phyloP scores from a whole-genome alignment of 2,329 filamentous ascomycete species.

The Daldinia eschscholtzii region DNA sequence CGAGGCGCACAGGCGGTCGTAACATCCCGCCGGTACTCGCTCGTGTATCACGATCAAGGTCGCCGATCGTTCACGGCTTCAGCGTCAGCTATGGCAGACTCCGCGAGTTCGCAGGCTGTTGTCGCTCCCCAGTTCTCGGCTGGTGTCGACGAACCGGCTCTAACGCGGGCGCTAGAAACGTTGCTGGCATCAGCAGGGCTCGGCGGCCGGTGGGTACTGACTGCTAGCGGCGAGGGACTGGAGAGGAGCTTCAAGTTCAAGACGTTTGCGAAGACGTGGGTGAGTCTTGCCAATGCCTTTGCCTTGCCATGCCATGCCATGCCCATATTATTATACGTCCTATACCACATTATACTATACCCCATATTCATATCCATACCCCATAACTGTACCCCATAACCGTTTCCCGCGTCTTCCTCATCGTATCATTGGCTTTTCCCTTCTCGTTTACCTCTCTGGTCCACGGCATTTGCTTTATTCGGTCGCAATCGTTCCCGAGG shows the following conservation, averaged over 20 bases:
- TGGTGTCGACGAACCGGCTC: conserved; percentile 58
- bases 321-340: background rate
- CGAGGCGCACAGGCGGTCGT: conserved; percentile 20
- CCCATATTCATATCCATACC: background rate
- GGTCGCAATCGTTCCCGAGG: conserved; percentile 14
- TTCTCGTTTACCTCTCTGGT: conserved; percentile 13
- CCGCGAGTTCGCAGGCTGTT: conserved; percentile 15
- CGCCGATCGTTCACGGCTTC: conserved; percentile 35
- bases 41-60: conserved; percentile 18
- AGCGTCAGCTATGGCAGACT: conserved; percentile 24
- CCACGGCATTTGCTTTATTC: conserved; percentile 27
- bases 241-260: conserved; percentile 74
- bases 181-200: conserved; percentile 51
- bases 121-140: conserved; percentile 57
- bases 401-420: background rate
- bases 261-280: conserved; percentile 75
- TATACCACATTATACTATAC: background rate
- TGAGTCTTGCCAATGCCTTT: conserved; percentile 52
- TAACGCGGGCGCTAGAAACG: conserved; percentile 54
- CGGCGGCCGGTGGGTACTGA: conserved; percentile 64
- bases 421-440: conserved; percentile 19
- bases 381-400: background rate
- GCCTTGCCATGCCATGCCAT: background rate
- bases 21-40: conserved; percentile 18
- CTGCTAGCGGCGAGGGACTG: conserved; percentile 64